These are phyloP conservation scores for Drosera capensis DNA, from an alignment of 148 eudicot species.

Conservation along the genomic window DNA sequence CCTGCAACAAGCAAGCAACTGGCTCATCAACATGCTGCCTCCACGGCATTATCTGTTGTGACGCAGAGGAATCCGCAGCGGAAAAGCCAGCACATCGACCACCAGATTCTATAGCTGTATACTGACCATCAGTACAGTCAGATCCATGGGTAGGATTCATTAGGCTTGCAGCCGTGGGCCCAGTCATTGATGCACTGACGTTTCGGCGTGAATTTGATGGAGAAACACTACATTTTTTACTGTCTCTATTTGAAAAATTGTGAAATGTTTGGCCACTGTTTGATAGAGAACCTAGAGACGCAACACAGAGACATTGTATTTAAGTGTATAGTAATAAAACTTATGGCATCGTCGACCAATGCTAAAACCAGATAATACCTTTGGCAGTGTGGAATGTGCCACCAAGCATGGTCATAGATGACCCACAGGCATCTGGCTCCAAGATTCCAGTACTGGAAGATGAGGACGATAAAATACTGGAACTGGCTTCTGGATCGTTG, in stretches of 20 bases:
- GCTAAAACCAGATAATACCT: conserved; percentile 19
- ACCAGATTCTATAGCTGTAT: conserved; percentile 31
- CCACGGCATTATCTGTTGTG: conserved; percentile 43
- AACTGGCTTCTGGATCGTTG: conserved; percentile 19
- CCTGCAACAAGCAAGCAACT: conserved; percentile 56
- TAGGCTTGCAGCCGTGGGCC: conserved; percentile 60
- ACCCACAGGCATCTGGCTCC: conserved; percentile 28
- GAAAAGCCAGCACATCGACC: conserved; percentile 35
- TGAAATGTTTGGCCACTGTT: conserved; percentile 58
- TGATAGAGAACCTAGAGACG: conserved; percentile 41
- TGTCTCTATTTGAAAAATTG: conserved; percentile 35
- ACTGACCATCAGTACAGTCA: conserved; percentile 29
- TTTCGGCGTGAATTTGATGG: too few species aligned
- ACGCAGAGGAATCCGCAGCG: conserved; percentile 32
- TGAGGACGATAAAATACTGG: conserved; percentile 27
- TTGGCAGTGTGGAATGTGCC: conserved; percentile 30
- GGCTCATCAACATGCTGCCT: conserved; percentile 49
- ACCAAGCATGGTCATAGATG: too few species aligned
- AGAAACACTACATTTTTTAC: too few species aligned
- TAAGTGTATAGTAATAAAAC: neutral
- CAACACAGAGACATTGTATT: too few species aligned
- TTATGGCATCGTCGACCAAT: conserved; percentile 2
- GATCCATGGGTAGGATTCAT: conserved; percentile 98
- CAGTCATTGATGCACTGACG: conserved; percentile 29
- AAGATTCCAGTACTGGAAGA: conserved; percentile 30